A percentile compares a stretch with the other conserved stretches of the same genome.
phyloP scores from a whole-genome alignment of 2,329 filamentous ascomycete genomes.

The Aquanectria penicillioides region DNA sequence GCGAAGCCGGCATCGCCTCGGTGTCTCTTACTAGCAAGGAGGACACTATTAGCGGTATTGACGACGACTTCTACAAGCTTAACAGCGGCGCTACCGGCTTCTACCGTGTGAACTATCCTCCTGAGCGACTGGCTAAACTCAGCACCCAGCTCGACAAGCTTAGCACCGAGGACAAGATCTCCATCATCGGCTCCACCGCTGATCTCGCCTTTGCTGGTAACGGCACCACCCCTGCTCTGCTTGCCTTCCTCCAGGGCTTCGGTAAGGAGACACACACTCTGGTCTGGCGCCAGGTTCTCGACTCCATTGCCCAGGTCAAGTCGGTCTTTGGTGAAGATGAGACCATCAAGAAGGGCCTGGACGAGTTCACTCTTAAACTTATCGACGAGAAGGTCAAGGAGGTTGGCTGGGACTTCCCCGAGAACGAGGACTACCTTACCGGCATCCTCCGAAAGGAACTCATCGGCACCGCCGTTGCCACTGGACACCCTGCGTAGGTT shows the following conservation, averaged over 20 bases:
- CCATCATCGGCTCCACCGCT: conserved; percentile 87
- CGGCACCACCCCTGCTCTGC: conserved; percentile 80
- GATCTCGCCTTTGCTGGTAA: conserved; percentile 90
- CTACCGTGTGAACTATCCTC: conserved; percentile 93
- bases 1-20: conserved; percentile 69
- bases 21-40: conserved; percentile 80
- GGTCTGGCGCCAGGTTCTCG: conserved; percentile 88
- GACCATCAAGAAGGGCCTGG: conserved; percentile 75
- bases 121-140: conserved; percentile 82
- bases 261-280: conserved; percentile 83
- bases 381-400: conserved; percentile 79
- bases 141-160: conserved; percentile 80
- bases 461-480: conserved; percentile 77
- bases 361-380: conserved; percentile 82
- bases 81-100: conserved; percentile 90
- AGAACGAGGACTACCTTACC: conserved; percentile 82
- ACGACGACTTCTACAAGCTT: conserved; percentile 89
- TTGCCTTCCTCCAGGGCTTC: conserved; percentile 89
- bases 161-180: conserved; percentile 89
- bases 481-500: conserved; percentile 78
- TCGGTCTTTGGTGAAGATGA: conserved; percentile 86
- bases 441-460: conserved; percentile 86
- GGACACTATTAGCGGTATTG: conserved; percentile 78
- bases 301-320: conserved; percentile 79
- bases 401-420: conserved; percentile 86